Conservation (phyloP, 2,329 filamentous ascomycete genomes). For the Seiridium unicorne region DNA sequence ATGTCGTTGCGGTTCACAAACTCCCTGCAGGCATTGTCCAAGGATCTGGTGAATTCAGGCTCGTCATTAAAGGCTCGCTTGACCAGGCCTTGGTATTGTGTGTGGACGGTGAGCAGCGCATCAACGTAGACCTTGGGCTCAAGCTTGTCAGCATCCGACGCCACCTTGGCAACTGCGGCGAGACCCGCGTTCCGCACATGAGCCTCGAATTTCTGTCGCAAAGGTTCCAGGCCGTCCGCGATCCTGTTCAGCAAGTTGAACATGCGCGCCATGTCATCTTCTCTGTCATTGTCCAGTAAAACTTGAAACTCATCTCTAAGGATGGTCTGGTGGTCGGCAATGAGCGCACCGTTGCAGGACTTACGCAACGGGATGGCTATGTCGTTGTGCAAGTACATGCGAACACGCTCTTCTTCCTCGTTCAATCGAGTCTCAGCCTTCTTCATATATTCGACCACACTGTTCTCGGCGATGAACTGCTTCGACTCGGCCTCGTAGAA, state of each 20-base stretch:
- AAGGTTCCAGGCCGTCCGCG: constrained; percentile 84
- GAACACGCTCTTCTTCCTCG: constrained; percentile 92
- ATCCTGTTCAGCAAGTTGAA: constrained; percentile 89
- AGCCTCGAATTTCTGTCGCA: constrained; percentile 83
- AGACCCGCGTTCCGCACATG: constrained; percentile 90
- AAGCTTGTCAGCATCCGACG: constrained; percentile 81
- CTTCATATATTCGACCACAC: constrained; percentile 99
- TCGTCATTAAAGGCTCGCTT: constrained; percentile 92
- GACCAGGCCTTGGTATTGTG: constrained; percentile 87
- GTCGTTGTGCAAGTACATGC: constrained; percentile 86
- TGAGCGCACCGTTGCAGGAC: constrained; percentile 83
- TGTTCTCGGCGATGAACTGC: constrained; percentile 93
- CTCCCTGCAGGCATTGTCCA: constrained; percentile 96
- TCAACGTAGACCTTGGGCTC: constrained; percentile 98
- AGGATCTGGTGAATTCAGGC: constrained; percentile 90
- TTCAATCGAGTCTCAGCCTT: constrained; percentile 88
- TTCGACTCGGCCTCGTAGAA: constrained; percentile 94
- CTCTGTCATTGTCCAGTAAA: constrained; percentile 87
- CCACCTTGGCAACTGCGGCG: constrained; percentile 85
- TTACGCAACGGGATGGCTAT: constrained; percentile 83
- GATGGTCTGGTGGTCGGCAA: constrained; percentile 81
- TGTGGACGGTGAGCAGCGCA: constrained; percentile 89
- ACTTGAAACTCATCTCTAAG: constrained; percentile 94
- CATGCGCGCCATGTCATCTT: constrained; percentile 95
- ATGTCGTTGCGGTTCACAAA: constrained; percentile 98